These are phyloP conservation scores for Chlamydomonas schloesseri DNA, from an alignment of 139 green algal species.

Conservation along the genomic window DNA sequence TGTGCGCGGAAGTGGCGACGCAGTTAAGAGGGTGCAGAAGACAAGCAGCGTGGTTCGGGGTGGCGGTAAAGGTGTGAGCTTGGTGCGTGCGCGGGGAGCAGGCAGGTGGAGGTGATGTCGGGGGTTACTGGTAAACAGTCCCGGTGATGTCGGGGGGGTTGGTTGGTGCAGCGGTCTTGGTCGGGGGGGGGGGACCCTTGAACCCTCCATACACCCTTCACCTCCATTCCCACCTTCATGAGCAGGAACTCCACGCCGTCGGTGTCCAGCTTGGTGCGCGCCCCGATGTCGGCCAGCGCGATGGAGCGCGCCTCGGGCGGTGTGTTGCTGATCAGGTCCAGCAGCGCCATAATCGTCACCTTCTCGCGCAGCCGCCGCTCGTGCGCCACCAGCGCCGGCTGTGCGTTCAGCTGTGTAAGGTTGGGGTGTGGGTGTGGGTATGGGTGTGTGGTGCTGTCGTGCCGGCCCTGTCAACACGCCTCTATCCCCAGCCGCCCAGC, in stretches of 20 bases:
- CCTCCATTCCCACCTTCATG: slow-evolving; percentile 85
- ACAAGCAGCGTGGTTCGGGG: not conserved
- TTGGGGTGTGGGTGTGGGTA: not conserved
- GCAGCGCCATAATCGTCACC: slow-evolving; percentile 91
- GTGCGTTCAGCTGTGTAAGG: slow-evolving; percentile 84
- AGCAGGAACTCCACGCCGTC: slow-evolving; percentile 98
- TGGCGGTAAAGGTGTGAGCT: too few relatives aligned
- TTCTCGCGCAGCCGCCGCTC: slow-evolving; percentile 94
- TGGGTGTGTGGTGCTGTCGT: too few relatives aligned
- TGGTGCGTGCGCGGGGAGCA: too few relatives aligned
- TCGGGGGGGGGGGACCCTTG: not conserved
- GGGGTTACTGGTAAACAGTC: too few relatives aligned
- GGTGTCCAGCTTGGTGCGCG: slow-evolving; percentile 87
- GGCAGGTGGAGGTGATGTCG: too few relatives aligned
- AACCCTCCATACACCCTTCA: not conserved
- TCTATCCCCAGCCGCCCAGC: too few relatives aligned
- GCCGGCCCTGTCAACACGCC: too few relatives aligned
- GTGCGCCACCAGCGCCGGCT: slow-evolving; percentile 94
- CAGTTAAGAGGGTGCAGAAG: not conserved
- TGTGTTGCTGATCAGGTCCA: slow-evolving; percentile 68
- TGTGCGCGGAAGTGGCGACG: too few relatives aligned
- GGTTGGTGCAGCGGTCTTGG: too few relatives aligned
- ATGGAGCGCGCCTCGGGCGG: slow-evolving; percentile 89
- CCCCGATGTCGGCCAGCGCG: slow-evolving; percentile 72
- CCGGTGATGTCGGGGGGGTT: too few relatives aligned